These are phyloP conservation scores for Amphicarpaea edgeworthii DNA, from an alignment of 306 rosid species.

Conservation along the genomic window DNA sequence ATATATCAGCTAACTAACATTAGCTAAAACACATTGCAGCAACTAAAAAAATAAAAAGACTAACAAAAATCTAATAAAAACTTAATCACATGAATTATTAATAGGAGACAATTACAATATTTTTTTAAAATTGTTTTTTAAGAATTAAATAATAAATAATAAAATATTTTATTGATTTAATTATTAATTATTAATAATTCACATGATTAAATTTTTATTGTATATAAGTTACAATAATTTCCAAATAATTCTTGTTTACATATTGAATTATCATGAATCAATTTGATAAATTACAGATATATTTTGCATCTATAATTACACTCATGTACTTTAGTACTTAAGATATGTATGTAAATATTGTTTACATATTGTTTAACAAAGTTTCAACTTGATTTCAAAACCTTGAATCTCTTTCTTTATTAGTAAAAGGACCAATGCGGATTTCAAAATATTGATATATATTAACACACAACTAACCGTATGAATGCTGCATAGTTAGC, in stretches of 20 bases:
- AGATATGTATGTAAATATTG: neutral
- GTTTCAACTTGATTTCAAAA: conserved; percentile 5
- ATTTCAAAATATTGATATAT: conserved; percentile 28
- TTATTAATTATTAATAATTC: no score
- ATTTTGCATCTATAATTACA: neutral
- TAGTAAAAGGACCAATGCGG: neutral
- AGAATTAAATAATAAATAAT: neutral
- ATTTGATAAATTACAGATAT: conserved; percentile 4
- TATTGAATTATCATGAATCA: conserved; percentile 8
- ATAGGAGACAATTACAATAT: neutral
- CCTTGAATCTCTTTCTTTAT: conserved; percentile 1
- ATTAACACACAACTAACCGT: conserved; percentile 66
- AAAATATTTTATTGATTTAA: no score
- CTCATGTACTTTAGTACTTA: conserved; percentile 11
- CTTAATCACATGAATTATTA: neutral
- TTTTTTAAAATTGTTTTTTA: neutral
- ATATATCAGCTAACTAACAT: conserved; percentile 38
- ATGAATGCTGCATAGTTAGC: conserved; percentile 97
- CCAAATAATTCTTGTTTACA: no score
- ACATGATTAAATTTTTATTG: no score
- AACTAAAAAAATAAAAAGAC: neutral
- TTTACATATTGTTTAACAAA: conserved; percentile 16
- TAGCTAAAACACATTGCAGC: conserved; percentile 9
- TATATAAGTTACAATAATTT: no score
- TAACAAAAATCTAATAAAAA: neutral